Percentiles rank a stretch among this genome's conserved stretches.
Conservation (phyloP, 345 rosid species). For the Murraya koenigii region DNA sequence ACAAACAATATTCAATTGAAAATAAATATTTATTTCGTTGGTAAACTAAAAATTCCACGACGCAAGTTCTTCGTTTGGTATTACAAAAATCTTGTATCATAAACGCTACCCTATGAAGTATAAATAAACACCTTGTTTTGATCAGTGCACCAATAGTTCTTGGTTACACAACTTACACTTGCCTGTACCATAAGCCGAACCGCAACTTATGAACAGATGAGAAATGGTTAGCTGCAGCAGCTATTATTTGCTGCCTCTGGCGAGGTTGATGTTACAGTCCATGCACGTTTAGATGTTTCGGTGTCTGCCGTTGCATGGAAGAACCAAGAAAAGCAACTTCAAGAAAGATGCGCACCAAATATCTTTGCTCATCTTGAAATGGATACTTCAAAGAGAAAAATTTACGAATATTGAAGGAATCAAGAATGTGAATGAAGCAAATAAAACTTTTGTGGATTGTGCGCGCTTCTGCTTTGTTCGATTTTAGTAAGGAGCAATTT, state of each 20-base stretch:
- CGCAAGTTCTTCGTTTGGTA: no score
- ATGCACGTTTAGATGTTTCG: neutral
- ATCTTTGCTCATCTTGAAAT: conserved; percentile 15
- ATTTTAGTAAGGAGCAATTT: neutral
- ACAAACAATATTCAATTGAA: neutral
- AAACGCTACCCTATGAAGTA: no score
- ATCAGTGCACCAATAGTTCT: no score
- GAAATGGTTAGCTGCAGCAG: conserved; percentile 48
- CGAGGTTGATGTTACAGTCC: neutral
- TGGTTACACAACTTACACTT: neutral
- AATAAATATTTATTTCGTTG: no score
- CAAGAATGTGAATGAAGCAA: no score
- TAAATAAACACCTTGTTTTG: no score
- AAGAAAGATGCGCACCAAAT: conserved; percentile 1
- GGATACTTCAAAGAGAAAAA: neutral
- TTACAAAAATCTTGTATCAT: no score
- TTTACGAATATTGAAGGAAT: neutral
- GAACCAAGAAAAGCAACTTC: conserved; percentile 1
- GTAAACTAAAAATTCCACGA: no score
- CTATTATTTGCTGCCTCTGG: conserved; percentile 29
- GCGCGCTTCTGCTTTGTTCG: no score
- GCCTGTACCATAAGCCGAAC: neutral
- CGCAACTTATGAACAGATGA: conserved; percentile 26
- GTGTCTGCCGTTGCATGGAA: neutral
- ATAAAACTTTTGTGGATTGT: no score